A percentile compares a stretch with the other conserved stretches of the same genome.
Conservation (phyloP, 2,329 filamentous ascomycete genomes). For the Verticillium zaregamsianum region DNA sequence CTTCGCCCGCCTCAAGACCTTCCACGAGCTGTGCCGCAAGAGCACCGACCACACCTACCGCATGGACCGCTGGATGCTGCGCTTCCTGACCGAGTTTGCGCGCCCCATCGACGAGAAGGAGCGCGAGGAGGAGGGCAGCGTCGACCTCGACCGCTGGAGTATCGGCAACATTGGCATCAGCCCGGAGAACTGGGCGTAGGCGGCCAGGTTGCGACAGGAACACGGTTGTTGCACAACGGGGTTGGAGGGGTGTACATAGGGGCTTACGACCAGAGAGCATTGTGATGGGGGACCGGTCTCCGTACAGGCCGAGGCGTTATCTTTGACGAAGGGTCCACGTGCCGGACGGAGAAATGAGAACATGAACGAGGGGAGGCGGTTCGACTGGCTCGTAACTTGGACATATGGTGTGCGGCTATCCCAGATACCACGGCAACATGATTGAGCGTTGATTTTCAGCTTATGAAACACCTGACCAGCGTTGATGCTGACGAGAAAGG, state of each 20-base stretch:
- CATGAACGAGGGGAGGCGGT: not conserved
- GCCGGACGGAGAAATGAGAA: not conserved
- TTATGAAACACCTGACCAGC: too few species aligned
- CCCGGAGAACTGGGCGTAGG: conserved; percentile 13
- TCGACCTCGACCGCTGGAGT: conserved; percentile 13
- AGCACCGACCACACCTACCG: conserved; percentile 31
- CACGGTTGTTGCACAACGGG: too few species aligned
- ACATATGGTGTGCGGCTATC: not conserved
- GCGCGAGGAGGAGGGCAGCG: conserved; percentile 12
- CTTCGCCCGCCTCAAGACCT: conserved; percentile 32
- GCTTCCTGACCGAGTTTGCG: conserved; percentile 28
- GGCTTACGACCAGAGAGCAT: not conserved
- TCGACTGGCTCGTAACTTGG: not conserved
- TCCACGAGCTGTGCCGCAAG: conserved; percentile 35
- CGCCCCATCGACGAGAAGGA: conserved; percentile 23
- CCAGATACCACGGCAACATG: not conserved
- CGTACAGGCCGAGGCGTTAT: not conserved
- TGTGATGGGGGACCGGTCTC: too few species aligned
- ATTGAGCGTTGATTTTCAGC: not conserved
- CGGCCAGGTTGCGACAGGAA: too few species aligned
- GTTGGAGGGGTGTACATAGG: not conserved
- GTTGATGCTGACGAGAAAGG: too few species aligned
- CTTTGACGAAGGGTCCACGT: not conserved
- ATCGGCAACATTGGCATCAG: conserved; percentile 15
- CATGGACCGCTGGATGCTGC: conserved; percentile 37